Conservation (phyloP, 164 flowering plant species). For the Tetracentron sinense region DNA sequence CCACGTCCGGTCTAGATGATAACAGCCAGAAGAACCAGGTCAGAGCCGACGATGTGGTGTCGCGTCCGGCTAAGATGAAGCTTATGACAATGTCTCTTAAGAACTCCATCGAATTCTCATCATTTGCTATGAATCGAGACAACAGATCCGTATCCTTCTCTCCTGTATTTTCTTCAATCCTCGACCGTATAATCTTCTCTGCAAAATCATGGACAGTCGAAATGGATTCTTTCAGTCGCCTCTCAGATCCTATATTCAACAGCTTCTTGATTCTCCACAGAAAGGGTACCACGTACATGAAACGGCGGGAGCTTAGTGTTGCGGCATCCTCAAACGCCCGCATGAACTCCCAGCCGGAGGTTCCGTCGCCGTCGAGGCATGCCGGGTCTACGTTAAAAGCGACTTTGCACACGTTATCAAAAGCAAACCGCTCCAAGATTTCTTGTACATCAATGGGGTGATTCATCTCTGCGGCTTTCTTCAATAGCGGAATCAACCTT, state of each 20-base stretch:
- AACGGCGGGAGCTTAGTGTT: conserved; percentile 29
- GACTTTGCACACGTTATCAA: conserved; percentile 37
- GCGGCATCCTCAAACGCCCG: conserved; percentile 47
- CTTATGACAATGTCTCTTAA: conserved; percentile 53
- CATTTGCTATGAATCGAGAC: conserved; percentile 39
- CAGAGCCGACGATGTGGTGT: conserved; percentile 52
- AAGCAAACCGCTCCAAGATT: conserved; percentile 40
- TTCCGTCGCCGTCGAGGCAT: conserved; percentile 34
- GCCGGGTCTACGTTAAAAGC: conserved; percentile 39
- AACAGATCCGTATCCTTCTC: conserved; percentile 29
- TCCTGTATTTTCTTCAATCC: conserved; percentile 20
- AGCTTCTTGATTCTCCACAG: conserved; percentile 28
- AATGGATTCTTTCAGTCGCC: conserved; percentile 30
- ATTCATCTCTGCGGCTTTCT: conserved; percentile 14
- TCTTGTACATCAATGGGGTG: conserved; percentile 35
- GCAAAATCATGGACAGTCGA: conserved; percentile 31
- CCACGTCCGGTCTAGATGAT: conserved; percentile 30
- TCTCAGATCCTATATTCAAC: conserved; percentile 41
- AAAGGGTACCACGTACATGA: conserved; percentile 22
- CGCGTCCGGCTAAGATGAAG: conserved; percentile 65
- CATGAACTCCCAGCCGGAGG: conserved; percentile 38
- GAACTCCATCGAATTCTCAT: conserved; percentile 30
- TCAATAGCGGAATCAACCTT: conserved; percentile 39
- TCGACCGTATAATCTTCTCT: conserved; percentile 28
- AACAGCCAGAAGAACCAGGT: conserved; percentile 66